These are phyloP conservation scores for Prosopis cineraria DNA, from an alignment of 306 rosid species.

Conservation along the genomic window DNA sequence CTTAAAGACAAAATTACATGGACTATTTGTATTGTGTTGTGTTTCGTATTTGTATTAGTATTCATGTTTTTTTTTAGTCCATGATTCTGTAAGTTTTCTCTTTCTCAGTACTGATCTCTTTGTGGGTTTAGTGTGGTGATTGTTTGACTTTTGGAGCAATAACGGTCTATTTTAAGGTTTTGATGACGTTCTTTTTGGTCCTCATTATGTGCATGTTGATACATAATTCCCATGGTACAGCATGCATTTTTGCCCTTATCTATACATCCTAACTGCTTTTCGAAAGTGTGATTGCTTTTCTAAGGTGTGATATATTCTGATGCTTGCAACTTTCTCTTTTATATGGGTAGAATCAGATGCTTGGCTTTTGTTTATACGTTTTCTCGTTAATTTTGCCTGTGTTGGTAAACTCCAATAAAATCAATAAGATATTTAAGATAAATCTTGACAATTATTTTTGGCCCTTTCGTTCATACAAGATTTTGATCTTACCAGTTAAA, in stretches of 20 bases:
- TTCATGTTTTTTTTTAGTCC: not conserved
- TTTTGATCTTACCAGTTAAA: not conserved
- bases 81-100: not conserved
- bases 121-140: not conserved
- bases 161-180: not conserved
- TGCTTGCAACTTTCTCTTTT: not conserved
- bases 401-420: not conserved
- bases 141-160: conserved; percentile 26
- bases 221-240: conserved; percentile 11
- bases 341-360: not conserved
- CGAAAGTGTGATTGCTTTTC: not conserved
- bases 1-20: not conserved
- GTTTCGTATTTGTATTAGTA: not conserved
- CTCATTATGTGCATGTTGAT: conserved; percentile 35
- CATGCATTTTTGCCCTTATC: not conserved
- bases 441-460: not conserved
- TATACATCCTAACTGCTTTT: not conserved
- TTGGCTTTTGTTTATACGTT: not conserved
- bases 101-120: not conserved
- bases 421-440: not conserved
- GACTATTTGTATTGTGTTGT: not conserved
- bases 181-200: conserved; percentile 34
- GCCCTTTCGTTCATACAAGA: not conserved
- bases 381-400: not conserved
- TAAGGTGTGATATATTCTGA: not conserved